Conservation (phyloP, 352 stramenopile species). For the Phytophthora crassamura region DNA sequence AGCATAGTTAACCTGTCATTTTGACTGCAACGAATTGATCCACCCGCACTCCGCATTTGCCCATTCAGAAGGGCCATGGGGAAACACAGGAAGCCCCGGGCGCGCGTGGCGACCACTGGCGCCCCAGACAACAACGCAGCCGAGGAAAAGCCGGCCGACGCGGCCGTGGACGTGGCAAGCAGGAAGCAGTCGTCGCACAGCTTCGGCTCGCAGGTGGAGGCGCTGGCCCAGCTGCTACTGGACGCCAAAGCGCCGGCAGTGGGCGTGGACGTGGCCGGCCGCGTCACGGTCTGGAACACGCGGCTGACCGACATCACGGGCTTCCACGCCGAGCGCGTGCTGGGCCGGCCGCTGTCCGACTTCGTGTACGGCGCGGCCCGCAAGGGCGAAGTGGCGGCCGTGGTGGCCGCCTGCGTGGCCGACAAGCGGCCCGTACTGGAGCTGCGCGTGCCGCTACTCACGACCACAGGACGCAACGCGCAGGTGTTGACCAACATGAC, state of each 20-base stretch:
- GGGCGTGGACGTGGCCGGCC: constrained; percentile 52
- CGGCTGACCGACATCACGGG: constrained; percentile 60
- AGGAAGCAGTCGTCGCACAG: constrained; percentile 6
- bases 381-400: constrained; percentile 38
- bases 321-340: constrained; percentile 44
- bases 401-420: constrained; percentile 32
- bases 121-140: constrained; percentile 19
- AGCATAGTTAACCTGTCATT: no score
- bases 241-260: constrained; percentile 73
- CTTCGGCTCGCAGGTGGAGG: constrained; percentile 24
- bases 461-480: constrained; percentile 46
- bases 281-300: constrained; percentile 74
- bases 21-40: background rate
- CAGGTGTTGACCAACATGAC: constrained; percentile 66
- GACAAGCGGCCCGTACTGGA: constrained; percentile 56
- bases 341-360: constrained; percentile 49
- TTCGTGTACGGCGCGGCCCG: constrained; percentile 59
- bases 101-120: background rate
- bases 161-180: background rate
- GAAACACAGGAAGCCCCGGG: constrained; percentile 30
- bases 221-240: constrained; percentile 49
- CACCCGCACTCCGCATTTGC: background rate
- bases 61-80: constrained; percentile 25
- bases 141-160: background rate
- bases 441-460: constrained; percentile 57